A percentile compares a stretch with the other conserved stretches of the same genome.
These are phyloP conservation scores for Omphalotus olearius DNA, from an alignment of 1,284 basidiomycete genomes.

Conservation along the genomic window DNA sequence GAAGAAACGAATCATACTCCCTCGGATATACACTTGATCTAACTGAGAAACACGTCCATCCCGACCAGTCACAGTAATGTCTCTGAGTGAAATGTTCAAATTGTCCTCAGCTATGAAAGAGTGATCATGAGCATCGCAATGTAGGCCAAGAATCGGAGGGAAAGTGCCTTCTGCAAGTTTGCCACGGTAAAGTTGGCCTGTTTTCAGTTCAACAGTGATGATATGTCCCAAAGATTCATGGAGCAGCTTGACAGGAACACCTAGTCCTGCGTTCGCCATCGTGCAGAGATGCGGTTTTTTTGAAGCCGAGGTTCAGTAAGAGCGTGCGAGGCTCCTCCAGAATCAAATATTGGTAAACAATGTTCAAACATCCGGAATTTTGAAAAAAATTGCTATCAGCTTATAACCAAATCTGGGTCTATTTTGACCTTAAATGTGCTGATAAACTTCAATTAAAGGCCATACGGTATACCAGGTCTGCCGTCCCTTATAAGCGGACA, in stretches of 20 bases:
- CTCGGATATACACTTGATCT: constrained; percentile 98
- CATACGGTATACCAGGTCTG: no score
- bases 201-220: constrained; percentile 97
- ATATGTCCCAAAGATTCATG: constrained; percentile 95
- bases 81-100: constrained; percentile 93
- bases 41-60: constrained; percentile 99
- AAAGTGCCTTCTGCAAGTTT: constrained; percentile 91
- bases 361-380: no score
- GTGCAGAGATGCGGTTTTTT: constrained; percentile 16
- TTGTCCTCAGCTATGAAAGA: constrained; percentile 87
- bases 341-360: no score
- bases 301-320: neutral
- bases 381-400: no score
- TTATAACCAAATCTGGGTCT: no score
- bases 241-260: constrained; percentile 89
- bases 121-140: constrained; percentile 19
- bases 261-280: constrained; percentile 61
- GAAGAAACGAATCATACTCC: constrained; percentile 97
- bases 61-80: constrained; percentile 96
- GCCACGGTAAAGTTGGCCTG: constrained; percentile 94
- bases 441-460: no score
- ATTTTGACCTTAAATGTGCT: no score
- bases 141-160: constrained; percentile 10
- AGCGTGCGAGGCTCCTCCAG: neutral
- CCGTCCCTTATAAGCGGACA: no score